Evolutionary conservation across 192 early-diverging fungal genomes (phyloP).

Genomic region (Coemansia guatemalensis): DNA sequence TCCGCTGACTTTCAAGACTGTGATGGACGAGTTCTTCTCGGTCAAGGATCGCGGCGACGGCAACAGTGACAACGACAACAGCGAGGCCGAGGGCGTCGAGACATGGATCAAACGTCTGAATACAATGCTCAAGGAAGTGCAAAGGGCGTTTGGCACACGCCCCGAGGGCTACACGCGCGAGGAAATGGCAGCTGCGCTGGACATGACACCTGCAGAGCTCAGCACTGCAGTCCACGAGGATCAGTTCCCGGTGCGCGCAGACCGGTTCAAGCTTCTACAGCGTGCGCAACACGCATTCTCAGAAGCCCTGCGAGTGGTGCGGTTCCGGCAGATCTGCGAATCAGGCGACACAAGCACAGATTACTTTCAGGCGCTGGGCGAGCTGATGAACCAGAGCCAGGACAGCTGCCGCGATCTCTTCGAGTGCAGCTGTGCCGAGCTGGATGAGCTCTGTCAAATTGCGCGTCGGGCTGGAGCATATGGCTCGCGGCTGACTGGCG

Average conservation of each 20-base stretch:
- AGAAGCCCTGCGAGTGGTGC: slow-evolving; percentile 71
- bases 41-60: background rate
- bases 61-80: background rate
- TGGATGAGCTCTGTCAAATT: slow-evolving; percentile 73
- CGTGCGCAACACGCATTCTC: slow-evolving; percentile 82
- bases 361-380: slow-evolving; percentile 62
- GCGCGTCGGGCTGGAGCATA: slow-evolving; percentile 67
- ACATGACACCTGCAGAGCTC: slow-evolving; percentile 43
- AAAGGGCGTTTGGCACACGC: slow-evolving; percentile 17
- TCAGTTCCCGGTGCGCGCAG: slow-evolving; percentile 59
- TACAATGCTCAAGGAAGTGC: slow-evolving; percentile 21
- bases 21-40: slow-evolving; percentile 45
- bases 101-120: slow-evolving; percentile 36
- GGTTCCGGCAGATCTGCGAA: slow-evolving; percentile 49
- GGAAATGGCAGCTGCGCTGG: slow-evolving; percentile 43
- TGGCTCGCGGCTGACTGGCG: slow-evolving; percentile 88
- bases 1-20: slow-evolving; percentile 53
- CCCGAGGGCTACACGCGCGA: slow-evolving; percentile 37
- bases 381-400: slow-evolving; percentile 89
- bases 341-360: slow-evolving; percentile 13
- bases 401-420: slow-evolving; percentile 76
- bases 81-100: slow-evolving; percentile 8
- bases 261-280: slow-evolving; percentile 71
- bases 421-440: slow-evolving; percentile 79
- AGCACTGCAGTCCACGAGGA: slow-evolving; percentile 49